Evolutionary conservation across 2,329 filamentous ascomycete species (phyloP).

Genomic region (Lojkania enalia): DNA sequence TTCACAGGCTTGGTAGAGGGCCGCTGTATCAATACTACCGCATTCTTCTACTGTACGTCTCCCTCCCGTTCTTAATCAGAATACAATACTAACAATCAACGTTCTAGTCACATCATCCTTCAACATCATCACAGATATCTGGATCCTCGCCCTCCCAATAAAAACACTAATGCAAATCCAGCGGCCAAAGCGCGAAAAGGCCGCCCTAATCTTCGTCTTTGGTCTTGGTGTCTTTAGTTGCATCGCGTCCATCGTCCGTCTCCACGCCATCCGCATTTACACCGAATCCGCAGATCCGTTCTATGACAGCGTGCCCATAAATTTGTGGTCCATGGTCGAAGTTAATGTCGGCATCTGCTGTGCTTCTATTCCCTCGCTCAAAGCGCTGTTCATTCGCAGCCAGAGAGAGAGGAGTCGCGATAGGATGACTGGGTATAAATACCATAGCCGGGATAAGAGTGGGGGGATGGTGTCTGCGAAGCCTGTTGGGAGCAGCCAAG

Average conservation of each 20-base stretch:
- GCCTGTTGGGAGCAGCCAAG: conserved; percentile 3
- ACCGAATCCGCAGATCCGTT: conserved; percentile 54
- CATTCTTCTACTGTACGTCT: conserved; percentile 37
- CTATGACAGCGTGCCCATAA: conserved; percentile 77
- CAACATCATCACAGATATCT: conserved; percentile 86
- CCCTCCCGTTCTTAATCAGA: not conserved
- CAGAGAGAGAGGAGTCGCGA: conserved; percentile 19
- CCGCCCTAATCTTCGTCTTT: conserved; percentile 81
- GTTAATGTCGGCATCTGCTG: conserved; percentile 87
- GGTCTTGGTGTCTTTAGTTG: conserved; percentile 83
- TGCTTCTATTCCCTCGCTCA: conserved; percentile 84
- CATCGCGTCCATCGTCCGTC: conserved; percentile 74
- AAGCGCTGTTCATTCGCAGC: conserved; percentile 61
- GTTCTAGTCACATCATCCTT: conserved; percentile 62
- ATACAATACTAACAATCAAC: not conserved
- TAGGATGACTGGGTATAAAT: conserved; percentile 19
- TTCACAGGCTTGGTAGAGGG: conserved; percentile 28
- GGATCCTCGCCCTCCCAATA: conserved; percentile 81
- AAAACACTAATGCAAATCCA: conserved; percentile 83
- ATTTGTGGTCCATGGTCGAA: conserved; percentile 92
- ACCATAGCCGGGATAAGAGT: conserved; percentile 26
- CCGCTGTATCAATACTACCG: conserved; percentile 39
- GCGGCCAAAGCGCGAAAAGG: conserved; percentile 79
- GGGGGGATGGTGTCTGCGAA: conserved; percentile 9
- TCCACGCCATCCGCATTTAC: conserved; percentile 45